These are phyloP conservation scores for Saksenaea oblongispora DNA, from an alignment of 371 early-diverging fungal species.

Conservation along the genomic window DNA sequence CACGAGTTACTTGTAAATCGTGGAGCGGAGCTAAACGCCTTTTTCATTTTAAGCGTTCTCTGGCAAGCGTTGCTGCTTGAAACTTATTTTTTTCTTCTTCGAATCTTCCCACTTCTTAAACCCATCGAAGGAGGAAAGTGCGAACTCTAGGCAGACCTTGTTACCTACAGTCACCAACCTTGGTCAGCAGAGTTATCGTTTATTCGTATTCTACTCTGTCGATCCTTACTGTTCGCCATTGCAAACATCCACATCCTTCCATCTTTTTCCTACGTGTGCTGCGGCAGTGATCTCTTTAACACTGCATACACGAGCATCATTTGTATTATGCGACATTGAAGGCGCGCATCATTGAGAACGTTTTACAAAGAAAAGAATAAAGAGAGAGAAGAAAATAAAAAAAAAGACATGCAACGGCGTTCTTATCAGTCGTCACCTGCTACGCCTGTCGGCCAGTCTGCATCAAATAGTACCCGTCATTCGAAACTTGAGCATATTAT, in stretches of 20 bases:
- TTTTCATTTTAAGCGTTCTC: neutral
- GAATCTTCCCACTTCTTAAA: conserved; percentile 3
- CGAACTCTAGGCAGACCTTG: neutral
- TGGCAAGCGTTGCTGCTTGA: neutral
- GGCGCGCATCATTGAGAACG: neutral
- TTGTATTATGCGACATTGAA: conserved; percentile 2
- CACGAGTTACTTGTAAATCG: neutral
- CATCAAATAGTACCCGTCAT: conserved; percentile 21
- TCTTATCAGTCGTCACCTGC: conserved; percentile 17
- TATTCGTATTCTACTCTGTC: neutral
- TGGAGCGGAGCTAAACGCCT: neutral
- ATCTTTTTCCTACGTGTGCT: conserved; percentile 4
- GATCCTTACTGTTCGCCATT: neutral
- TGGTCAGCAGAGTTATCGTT: neutral
- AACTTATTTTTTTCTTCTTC: neutral
- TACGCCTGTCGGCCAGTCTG: conserved; percentile 7
- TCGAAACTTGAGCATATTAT: conserved; percentile 43
- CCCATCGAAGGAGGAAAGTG: neutral
- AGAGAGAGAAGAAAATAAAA: no score
- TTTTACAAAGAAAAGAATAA: neutral
- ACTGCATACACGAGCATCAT: neutral
- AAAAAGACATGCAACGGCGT: conserved; percentile 2
- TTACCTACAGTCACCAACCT: neutral
- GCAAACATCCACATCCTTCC: conserved; percentile 4
- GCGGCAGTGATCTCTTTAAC: conserved; percentile 1